Base-by-base conservation (phyloP, 176 grass and related monocot genomes). In the Hyparrhenia diplandra region DNA sequence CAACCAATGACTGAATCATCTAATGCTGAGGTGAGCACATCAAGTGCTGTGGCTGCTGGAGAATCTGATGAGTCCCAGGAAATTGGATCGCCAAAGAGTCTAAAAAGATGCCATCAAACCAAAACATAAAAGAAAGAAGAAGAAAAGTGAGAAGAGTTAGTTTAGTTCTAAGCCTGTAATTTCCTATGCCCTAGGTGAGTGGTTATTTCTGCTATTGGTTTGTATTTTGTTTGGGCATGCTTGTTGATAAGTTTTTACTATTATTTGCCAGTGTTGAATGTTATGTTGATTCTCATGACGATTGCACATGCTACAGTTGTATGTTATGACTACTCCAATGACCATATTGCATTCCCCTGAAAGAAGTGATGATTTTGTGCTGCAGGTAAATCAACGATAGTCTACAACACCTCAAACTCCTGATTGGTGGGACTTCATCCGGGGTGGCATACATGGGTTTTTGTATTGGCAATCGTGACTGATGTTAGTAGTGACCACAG, bases 51-150 rank as follows among this genome's bases (percentile, higher is more conserved):
- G 11, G 40, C 31, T 54, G 81, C 51, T 80, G 81, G 64, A 78
- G 70, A 67, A 70, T 86, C 85, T 42, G 71, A 63, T 49, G 85
- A 29, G 64, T 67, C 31, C 39, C 89, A 87, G 86, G 88, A 88
- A 83, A 69, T 61, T 67, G 57, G 51, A 79, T 84, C 76, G 0
- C 82, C 96, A 18, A 93, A 98, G 85, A 95, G 79, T 85, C 88
- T 98, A 86, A 91, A 88, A 75, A n/a, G 96, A 91, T 71, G 88
- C 92, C 13, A 85, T 99, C 66, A 99, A 99, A 86, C 87, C 88
- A 37, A 95, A 88, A 90, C 66, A 86, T 84, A 92, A 70, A 87
- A 91, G 85, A 75, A 95, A 90, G 78, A 93, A 87, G 31, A 94
- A 91, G 54, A 76, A 79, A 27, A 67, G 67, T 75, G 67, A 39